Conservation (phyloP, 2,329 filamentous ascomycete species). For the Hymenoscyphus albidus region DNA sequence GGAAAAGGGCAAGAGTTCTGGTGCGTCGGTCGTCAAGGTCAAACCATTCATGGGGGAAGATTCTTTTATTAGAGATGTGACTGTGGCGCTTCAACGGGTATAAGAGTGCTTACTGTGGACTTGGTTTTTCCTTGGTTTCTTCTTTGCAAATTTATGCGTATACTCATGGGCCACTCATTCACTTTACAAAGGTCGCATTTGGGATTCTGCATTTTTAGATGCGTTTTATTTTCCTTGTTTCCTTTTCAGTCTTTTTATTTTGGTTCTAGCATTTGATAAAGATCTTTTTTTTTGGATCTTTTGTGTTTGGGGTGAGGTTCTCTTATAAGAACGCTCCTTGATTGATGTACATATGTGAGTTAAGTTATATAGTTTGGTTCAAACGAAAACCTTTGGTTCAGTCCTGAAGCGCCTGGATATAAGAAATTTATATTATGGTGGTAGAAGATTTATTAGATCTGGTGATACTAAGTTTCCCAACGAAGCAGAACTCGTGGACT, state of each 20-base stretch:
- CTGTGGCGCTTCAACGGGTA: constrained; percentile 14
- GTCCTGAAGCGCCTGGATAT: too few relatives aligned
- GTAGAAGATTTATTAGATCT: too few relatives aligned
- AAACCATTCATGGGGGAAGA: constrained; percentile 11
- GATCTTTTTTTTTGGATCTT: neutral
- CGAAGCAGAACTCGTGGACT: too few relatives aligned
- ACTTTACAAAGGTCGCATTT: neutral
- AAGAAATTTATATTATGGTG: too few relatives aligned
- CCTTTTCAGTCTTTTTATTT: neutral
- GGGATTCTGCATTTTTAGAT: neutral
- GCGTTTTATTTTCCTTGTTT: neutral
- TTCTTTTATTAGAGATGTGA: constrained; percentile 16
- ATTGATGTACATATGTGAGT: neutral
- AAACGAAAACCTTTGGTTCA: too few relatives aligned
- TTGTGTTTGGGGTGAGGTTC: neutral
- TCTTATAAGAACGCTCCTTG: neutral
- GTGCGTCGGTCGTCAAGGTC: constrained; percentile 1
- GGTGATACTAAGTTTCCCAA: too few relatives aligned
- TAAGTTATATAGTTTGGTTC: neutral
- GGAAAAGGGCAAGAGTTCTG: neutral
- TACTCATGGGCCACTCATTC: neutral
- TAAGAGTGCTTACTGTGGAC: neutral
- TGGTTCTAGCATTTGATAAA: neutral
- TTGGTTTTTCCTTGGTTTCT: neutral
- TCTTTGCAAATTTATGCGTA: neutral